Evolutionary conservation across 345 rosid genomes (phyloP), one percentile per base, ranked within the genome.

Genomic region (Passiflora organensis): DNA sequence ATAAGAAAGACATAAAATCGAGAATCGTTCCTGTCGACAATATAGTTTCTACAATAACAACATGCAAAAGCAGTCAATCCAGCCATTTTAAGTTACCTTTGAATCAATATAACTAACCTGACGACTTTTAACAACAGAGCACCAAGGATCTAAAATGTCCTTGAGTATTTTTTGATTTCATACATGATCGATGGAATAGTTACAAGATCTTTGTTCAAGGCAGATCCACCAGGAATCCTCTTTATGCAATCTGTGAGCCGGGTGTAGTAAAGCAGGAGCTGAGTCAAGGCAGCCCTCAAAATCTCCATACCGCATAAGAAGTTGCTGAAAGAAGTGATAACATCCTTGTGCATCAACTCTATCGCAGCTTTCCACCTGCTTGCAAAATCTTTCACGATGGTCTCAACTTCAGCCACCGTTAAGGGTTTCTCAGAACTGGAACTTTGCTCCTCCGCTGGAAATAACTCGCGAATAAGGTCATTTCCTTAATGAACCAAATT

Each of bases 331-430:
- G 95, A 89, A 8, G 99, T 93, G 49, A 93, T 89, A 32, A 93
- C 94, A 38, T 93, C 99, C 78, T 89, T 89, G 83, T 93, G 91
- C 99, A 93, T 93, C 72, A 93, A 64, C 65, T 93, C 97, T 52
- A 93, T 93, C 1, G 91, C 94, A 12, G 89, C 80, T 64, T 85
- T 89, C 99, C 97, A 93, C 54, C 97, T 72, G 79, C 86, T 83
- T 0, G 71, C 89, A 56, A 93, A 93, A 70, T 93, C 97, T 43
- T 82, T 93, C 44, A 89, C 91, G 16, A 93, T 72, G 8, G 88
- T 84, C 70, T 93, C 97, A 0, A 93, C 86, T 75, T 89, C 96
- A 2, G 81, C 69, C 52, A 82, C 75, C 0, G 91, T 81, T 59
- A 88, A 72, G 13, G 88, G 76, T 37, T 78, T 82, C 62, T 88